phyloP scores from a whole-genome alignment of 1,139 yeast species.

The Arxiozyma heterogenica region DNA sequence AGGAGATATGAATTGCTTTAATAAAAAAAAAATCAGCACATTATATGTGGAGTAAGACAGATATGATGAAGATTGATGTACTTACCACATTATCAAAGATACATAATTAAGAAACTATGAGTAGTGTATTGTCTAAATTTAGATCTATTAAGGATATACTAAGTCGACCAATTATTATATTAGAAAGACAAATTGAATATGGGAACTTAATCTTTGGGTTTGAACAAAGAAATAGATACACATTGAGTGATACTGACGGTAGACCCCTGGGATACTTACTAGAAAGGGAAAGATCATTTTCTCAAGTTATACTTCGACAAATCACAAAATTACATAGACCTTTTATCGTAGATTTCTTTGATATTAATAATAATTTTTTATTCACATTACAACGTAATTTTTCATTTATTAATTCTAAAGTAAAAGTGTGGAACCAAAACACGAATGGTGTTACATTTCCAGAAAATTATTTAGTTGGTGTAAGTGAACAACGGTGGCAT shows the following conservation, averaged over 20 bases:
- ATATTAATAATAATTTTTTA: conserved; percentile 57
- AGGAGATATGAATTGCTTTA: no score
- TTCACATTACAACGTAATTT: conserved; percentile 74
- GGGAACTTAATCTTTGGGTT: conserved; percentile 81
- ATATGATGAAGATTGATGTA: no score
- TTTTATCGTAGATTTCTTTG: conserved; percentile 72
- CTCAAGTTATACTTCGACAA: conserved; percentile 68
- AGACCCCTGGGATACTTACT: conserved; percentile 69
- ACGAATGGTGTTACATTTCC: conserved; percentile 10
- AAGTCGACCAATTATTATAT: conserved; percentile 71
- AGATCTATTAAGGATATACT: conserved; percentile 23
- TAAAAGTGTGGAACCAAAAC: conserved; percentile 41
- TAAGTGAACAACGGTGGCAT: conserved; percentile 89
- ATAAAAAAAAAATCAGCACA: no score
- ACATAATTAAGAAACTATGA: neutral
- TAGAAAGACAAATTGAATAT: conserved; percentile 80
- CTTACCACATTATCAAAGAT: no score
- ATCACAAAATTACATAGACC: conserved; percentile 78
- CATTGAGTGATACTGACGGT: conserved; percentile 65
- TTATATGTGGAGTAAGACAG: no score
- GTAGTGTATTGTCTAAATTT: conserved; percentile 2
- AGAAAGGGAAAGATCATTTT: conserved; percentile 67
- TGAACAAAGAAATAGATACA: conserved; percentile 81
- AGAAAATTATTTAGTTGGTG: conserved; percentile 56
- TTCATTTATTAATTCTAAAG: conserved; percentile 79